These are phyloP conservation scores for Yamadazyma friedrichii DNA, from an alignment of 1,139 yeast genomes.

Conservation along the genomic window DNA sequence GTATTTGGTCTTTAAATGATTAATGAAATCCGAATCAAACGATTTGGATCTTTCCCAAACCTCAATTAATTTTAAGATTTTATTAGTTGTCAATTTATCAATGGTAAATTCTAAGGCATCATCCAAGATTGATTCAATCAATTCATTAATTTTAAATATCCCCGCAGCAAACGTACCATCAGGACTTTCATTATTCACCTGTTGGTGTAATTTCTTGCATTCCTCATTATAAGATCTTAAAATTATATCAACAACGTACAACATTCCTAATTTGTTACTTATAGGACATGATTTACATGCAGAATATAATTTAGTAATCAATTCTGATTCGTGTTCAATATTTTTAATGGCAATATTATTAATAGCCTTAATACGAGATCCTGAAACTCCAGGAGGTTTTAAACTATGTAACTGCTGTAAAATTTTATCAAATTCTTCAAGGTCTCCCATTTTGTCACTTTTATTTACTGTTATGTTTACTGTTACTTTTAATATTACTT, in stretches of 20 bases:
- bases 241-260: slow-evolving; percentile 89
- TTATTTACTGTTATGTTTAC: background rate
- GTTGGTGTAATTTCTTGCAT: slow-evolving; percentile 55
- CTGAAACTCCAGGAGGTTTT: slow-evolving; percentile 93
- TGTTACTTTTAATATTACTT: no score
- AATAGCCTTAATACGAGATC: slow-evolving; percentile 85
- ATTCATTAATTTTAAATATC: slow-evolving; percentile 56
- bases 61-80: slow-evolving; percentile 78
- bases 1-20: slow-evolving; percentile 57
- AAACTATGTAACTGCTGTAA: slow-evolving; percentile 72
- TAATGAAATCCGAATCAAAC: slow-evolving; percentile 57
- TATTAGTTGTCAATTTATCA: slow-evolving; percentile 57
- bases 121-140: slow-evolving; percentile 58
- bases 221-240: slow-evolving; percentile 84
- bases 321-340: slow-evolving; percentile 53
- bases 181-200: slow-evolving; percentile 46
- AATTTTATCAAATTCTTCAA: slow-evolving; percentile 66
- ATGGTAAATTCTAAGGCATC: slow-evolving; percentile 57
- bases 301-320: slow-evolving; percentile 59
- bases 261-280: slow-evolving; percentile 83
- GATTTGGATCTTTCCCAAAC: slow-evolving; percentile 91
- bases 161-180: slow-evolving; percentile 80
- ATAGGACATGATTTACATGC: slow-evolving; percentile 75
- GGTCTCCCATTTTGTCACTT: slow-evolving; percentile 25
- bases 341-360: slow-evolving; percentile 76